Evolutionary conservation across 2,329 filamentous ascomycete species (phyloP), one percentile per base, ranked within the genome.

Genomic region (Calonectria multiphialidica): DNA sequence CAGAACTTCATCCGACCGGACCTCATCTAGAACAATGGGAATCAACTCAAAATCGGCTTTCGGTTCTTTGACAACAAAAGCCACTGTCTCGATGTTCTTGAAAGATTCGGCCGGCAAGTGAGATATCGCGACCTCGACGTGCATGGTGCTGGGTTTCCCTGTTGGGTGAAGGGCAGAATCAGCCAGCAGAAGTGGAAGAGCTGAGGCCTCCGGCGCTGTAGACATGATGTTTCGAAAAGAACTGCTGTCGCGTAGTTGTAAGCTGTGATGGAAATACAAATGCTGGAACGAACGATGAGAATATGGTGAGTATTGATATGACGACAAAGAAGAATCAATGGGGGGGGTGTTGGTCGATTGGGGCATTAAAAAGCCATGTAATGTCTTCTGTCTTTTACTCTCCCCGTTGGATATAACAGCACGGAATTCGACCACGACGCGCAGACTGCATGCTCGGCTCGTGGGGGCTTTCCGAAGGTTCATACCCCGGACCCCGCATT

Each of bases 1-100:
- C n/a, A 72, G 35, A 8, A 72, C 62, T 21, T 72, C 71, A 16
- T 72, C 63, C 3, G 59, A 42, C 9, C 71, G 67, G 5, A 72
- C 68, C 40, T 72, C 71, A 25, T 71, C 71, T 0, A 72, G 57
- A 59, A 72, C 66, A 12, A 72, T 66, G 3, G 35, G 37, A 16
- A 15, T 67, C 63, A 72, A 67, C 45, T 42, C 57, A 30, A 72
- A 72, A 15, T 57, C 62, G 62, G 63, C 63, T 9, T 68, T 68
- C 3, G 71, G 62, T 37, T 71, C 66, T 25, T 63, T 28, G 3
- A 66, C 53, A 40, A 72, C 71, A 28, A 72, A 61, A 4, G 71
- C 71, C 62, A 70, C 55, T 2, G 71, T 72, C 10, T 53, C 30
- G 23, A 72, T 72, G 28, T 61, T 44, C 9, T 47, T 47, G 9